A percentile compares a stretch with the other conserved stretches of the same genome.
These are phyloP conservation scores for Tetrahymena thermophila DNA, from an alignment of 73 alveolate genomes.

Conservation along the genomic window DNA sequence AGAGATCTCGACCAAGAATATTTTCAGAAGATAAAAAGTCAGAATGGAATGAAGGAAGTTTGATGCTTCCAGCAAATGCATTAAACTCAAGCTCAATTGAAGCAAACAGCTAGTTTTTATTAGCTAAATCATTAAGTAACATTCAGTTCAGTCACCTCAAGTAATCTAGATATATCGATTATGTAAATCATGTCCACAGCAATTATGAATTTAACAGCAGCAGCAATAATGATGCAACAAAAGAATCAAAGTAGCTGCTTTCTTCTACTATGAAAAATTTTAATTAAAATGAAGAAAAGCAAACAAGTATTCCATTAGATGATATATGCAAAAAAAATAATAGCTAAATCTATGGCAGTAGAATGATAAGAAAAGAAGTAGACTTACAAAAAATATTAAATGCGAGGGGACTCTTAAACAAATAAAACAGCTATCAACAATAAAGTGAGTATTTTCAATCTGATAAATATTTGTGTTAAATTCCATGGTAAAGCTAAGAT, in stretches of 20 bases:
- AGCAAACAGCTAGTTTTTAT: background rate
- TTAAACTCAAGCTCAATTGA: background rate
- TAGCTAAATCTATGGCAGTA: background rate
- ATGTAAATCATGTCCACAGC: background rate
- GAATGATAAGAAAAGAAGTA: background rate
- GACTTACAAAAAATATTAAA: background rate
- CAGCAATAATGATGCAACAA: background rate
- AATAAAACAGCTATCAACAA: background rate
- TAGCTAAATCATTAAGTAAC: background rate
- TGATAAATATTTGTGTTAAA: background rate
- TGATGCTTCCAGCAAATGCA: background rate
- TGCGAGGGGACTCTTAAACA: background rate
- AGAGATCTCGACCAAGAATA: background rate
- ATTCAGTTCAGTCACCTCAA: background rate
- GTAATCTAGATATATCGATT: background rate
- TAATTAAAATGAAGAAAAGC: background rate
- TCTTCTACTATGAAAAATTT: background rate
- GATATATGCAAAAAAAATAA: background rate
- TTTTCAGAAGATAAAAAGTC: background rate
- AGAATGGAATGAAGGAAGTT: background rate
- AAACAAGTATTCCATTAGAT: background rate
- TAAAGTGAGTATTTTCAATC: background rate
- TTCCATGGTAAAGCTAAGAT: background rate
- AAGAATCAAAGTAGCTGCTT: background rate
- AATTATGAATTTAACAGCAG: background rate